Evolutionary conservation across 306 rosid genomes (phyloP).

Genomic region (Erythrophleum fordii): DNA sequence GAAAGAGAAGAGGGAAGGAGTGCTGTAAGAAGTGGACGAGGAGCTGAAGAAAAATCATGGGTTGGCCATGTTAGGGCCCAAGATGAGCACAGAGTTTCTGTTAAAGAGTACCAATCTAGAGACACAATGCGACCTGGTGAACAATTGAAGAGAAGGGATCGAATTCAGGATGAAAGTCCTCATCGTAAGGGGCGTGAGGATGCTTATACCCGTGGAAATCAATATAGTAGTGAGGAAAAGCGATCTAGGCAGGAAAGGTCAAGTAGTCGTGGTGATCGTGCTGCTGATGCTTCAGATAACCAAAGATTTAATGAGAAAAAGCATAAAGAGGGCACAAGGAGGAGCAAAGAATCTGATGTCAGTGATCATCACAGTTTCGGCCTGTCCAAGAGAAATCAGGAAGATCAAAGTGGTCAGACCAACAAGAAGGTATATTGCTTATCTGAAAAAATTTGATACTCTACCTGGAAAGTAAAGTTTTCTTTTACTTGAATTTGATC

Average conservation of each 20-base stretch:
- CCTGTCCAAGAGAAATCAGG: conserved; percentile 74
- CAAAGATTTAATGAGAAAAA: conserved; percentile 71
- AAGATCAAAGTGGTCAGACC: conserved; percentile 66
- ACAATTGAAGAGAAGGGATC: conserved; percentile 79
- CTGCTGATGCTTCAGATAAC: conserved; percentile 65
- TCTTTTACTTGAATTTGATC: conserved; percentile 34
- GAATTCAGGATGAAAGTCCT: conserved; percentile 68
- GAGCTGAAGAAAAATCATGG: conserved; percentile 82
- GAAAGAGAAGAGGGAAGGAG: conserved; percentile 86
- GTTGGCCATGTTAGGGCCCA: conserved; percentile 67
- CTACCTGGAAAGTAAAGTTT: conserved; percentile 26
- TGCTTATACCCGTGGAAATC: conserved; percentile 66
- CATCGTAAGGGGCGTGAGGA: conserved; percentile 82
- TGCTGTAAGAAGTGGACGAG: conserved; percentile 73
- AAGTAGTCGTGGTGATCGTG: conserved; percentile 74
- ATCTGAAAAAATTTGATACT: conserved; percentile 38
- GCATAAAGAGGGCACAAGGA: conserved; percentile 74
- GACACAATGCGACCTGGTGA: conserved; percentile 73
- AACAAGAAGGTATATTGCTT: conserved; percentile 80
- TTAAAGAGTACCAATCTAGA: conserved; percentile 74
- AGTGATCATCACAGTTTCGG: conserved; percentile 55
- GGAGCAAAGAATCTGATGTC: conserved; percentile 72
- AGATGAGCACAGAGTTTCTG: conserved; percentile 76
- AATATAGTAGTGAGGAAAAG: conserved; percentile 66
- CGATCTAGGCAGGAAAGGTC: conserved; percentile 84